Evolutionary conservation across 2,329 filamentous ascomycete genomes (phyloP).

Genomic region (Phaeosphaeriaceae sp.): DNA sequence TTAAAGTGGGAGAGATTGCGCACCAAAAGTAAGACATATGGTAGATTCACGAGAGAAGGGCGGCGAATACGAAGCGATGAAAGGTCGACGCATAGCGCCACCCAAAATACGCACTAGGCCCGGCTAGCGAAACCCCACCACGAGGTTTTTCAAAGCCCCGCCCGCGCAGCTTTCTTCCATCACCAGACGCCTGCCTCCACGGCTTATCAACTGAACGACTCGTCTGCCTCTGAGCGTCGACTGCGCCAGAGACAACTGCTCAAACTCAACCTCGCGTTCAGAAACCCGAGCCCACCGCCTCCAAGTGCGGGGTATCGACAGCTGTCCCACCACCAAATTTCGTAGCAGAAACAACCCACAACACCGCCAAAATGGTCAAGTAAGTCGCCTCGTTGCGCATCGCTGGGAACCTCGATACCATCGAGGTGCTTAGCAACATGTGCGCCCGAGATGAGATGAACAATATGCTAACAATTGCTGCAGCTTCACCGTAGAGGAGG

Average conservation of each 20-base stretch:
- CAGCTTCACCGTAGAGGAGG: conserved; percentile 97
- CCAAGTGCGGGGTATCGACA: conserved; percentile 47
- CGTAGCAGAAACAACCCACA: conserved; percentile 40
- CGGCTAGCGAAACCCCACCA: not conserved
- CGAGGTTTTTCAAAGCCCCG: conserved; percentile 3
- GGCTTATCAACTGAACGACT: conserved; percentile 28
- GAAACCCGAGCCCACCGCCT: conserved; percentile 29
- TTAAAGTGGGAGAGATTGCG: not conserved
- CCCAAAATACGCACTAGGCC: not conserved
- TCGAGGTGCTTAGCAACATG: not conserved
- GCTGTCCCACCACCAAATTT: conserved; percentile 44
- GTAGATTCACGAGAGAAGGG: not conserved
- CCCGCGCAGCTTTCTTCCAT: conserved; percentile 19
- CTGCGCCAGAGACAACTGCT: conserved; percentile 43
- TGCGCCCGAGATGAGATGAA: conserved; percentile 4
- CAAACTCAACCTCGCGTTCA: conserved; percentile 21
- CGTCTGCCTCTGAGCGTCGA: conserved; percentile 39
- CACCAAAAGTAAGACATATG: not conserved
- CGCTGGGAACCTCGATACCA: not conserved
- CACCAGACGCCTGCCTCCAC: conserved; percentile 30
- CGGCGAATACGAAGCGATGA: not conserved
- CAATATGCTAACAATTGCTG: conserved; percentile 59
- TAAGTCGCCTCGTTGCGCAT: conserved; percentile 66
- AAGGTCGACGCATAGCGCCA: not conserved
- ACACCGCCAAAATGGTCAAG: conserved; percentile 99